phyloP scores from a whole-genome alignment of 495 filamentous ascomycete genomes.

The Aspergillus ellipticus region DNA sequence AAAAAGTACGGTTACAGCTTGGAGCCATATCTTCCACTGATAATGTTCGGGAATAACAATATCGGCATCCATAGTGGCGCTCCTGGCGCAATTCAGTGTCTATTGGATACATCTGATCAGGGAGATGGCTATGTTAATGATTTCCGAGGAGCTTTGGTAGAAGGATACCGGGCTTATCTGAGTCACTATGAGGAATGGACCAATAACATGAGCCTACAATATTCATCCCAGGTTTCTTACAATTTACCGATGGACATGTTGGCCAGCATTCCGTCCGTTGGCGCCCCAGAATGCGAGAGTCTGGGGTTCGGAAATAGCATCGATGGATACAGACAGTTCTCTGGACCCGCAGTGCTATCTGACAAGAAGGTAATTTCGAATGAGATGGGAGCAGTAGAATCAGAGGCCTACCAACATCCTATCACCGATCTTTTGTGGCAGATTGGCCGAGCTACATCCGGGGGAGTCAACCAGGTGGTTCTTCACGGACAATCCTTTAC shows the following conservation, averaged over 20 bases:
- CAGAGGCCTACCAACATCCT: constrained; percentile 26
- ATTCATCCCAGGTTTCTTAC: constrained; percentile 46
- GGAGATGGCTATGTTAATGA: constrained; percentile 29
- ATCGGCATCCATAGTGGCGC: constrained; percentile 15
- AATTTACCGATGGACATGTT: constrained; percentile 47
- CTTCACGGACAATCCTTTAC: constrained; percentile 45
- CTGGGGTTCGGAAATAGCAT: constrained; percentile 36
- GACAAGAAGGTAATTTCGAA: constrained; percentile 37
- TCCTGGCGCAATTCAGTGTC: constrained; percentile 20
- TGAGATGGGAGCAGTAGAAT: constrained; percentile 32
- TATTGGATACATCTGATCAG: constrained; percentile 22
- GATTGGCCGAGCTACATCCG: constrained; percentile 33
- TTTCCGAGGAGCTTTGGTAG: constrained; percentile 28
- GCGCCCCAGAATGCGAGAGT: constrained; percentile 47
- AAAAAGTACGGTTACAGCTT: constrained; percentile 30
- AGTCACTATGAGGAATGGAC: constrained; percentile 30
- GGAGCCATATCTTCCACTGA: constrained; percentile 19
- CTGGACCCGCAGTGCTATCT: constrained; percentile 39
- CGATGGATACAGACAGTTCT: constrained; percentile 45
- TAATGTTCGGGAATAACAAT: constrained; percentile 27
- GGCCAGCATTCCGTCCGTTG: constrained; percentile 34
- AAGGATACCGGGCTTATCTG: constrained; percentile 35
- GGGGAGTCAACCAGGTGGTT: constrained; percentile 43
- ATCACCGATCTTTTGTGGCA: constrained; percentile 24
- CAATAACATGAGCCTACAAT: constrained; percentile 29